Evolutionary conservation across 2,329 filamentous ascomycete genomes (phyloP).

Genomic region (Pseudohalonectria lignicola): DNA sequence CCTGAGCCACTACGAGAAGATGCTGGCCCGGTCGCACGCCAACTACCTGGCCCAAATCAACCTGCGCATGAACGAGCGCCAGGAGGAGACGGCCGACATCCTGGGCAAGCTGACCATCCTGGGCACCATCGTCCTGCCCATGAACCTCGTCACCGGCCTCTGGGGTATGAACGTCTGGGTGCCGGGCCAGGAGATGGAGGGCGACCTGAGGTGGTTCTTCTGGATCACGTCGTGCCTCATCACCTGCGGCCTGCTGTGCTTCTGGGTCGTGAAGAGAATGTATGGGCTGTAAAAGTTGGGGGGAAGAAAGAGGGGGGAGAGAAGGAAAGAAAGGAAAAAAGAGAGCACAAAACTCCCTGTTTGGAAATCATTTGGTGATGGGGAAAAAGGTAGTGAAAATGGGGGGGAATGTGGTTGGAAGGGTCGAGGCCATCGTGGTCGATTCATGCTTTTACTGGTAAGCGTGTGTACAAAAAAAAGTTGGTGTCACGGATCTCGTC

Average conservation of each 20-base stretch:
- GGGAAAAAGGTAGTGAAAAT: too few relatives aligned
- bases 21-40: slow-evolving; percentile 80
- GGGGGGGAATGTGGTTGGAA: too few relatives aligned
- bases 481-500: too few relatives aligned
- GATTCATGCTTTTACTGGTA: too few relatives aligned
- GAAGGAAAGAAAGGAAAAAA: too few relatives aligned
- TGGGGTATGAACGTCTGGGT: slow-evolving; percentile 99
- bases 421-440: too few relatives aligned
- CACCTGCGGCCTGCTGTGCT: slow-evolving; percentile 70
- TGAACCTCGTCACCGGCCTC: slow-evolving; percentile 98
- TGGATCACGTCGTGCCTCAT: slow-evolving; percentile 65
- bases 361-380: too few relatives aligned
- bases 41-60: slow-evolving; percentile 99
- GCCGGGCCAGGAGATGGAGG: slow-evolving; percentile 76
- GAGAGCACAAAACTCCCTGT: too few relatives aligned
- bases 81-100: slow-evolving; percentile 91
- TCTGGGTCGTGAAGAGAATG: slow-evolving; percentile 70
- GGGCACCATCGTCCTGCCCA: slow-evolving; percentile 91
- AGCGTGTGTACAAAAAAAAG: too few relatives aligned
- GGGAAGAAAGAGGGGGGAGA: too few relatives aligned
- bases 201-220: slow-evolving; percentile 65
- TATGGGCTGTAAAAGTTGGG: slow-evolving; percentile 34
- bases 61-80: slow-evolving; percentile 95
- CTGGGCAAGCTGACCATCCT: slow-evolving; percentile 90
- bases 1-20: slow-evolving; percentile 88